Conservation (phyloP, 2,329 filamentous ascomycete genomes). For the Blumeria hordei region DNA sequence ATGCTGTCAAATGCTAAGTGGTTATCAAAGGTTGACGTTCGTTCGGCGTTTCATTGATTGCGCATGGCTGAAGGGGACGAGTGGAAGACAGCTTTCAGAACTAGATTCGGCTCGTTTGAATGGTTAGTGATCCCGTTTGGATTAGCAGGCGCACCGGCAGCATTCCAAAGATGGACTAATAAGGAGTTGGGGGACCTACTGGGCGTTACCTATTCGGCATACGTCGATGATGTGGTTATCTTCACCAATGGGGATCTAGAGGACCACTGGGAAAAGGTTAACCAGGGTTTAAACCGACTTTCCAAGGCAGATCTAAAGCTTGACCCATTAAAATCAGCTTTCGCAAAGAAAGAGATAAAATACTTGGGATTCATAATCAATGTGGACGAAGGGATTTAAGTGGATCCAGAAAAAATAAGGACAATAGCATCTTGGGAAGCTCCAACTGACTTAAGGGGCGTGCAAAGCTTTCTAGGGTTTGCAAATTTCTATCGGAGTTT, state of each 20-base stretch:
- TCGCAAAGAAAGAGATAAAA: not conserved
- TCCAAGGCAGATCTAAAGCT: not conserved
- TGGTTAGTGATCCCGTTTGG: conserved; percentile 1
- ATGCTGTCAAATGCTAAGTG: not conserved
- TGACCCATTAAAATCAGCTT: not conserved
- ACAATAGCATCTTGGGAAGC: not conserved
- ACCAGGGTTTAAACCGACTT: not conserved
- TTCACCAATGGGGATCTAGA: not conserved
- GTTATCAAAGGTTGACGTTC: not conserved
- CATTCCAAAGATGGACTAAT: not conserved
- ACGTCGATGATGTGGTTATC: not conserved
- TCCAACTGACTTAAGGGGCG: not conserved
- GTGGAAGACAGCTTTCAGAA: not conserved
- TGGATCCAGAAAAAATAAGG: not conserved
- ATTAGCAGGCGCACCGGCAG: not conserved
- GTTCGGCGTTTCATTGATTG: not conserved
- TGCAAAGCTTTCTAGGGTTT: not conserved
- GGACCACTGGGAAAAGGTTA: not conserved
- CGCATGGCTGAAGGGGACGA: not conserved
- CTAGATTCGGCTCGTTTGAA: not conserved
- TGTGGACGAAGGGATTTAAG: not conserved
- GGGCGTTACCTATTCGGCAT: not conserved
- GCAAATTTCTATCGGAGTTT: not conserved
- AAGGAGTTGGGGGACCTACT: not conserved
- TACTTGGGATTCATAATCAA: not conserved